Evolutionary conservation across 2,329 filamentous ascomycete genomes (phyloP).

Genomic region (Drechslerella dactyloides): DNA sequence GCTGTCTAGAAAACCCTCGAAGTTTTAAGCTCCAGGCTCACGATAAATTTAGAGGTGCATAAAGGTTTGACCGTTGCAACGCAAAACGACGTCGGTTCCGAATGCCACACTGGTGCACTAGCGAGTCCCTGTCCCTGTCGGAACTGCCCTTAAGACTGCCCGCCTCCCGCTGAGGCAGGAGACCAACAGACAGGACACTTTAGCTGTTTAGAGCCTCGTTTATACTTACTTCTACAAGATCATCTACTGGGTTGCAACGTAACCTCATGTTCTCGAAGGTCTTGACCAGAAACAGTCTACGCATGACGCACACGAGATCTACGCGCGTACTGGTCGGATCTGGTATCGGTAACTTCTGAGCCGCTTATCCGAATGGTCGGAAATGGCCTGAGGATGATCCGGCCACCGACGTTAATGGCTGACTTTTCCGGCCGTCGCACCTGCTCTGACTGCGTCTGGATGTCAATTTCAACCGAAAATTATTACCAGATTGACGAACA

Average conservation of each 20-base stretch:
- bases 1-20: not conserved
- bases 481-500: slow-evolving; percentile 14
- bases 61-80: slow-evolving; percentile 8
- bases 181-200: slow-evolving; percentile 21
- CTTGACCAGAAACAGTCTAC: too few relatives aligned
- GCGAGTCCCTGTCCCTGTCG: slow-evolving; percentile 2
- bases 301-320: too few relatives aligned
- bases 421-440: not conserved
- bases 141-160: slow-evolving; percentile 27
- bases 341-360: not conserved
- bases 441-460: slow-evolving; percentile 8
- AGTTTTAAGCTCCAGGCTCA: not conserved
- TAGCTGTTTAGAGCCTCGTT: slow-evolving; percentile 5
- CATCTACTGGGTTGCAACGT: slow-evolving; percentile 17
- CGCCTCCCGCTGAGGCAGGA: slow-evolving; percentile 38
- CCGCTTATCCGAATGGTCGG: too few relatives aligned
- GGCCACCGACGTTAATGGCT: slow-evolving; percentile 21
- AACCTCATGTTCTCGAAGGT: slow-evolving; percentile 19
- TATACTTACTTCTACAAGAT: slow-evolving; percentile 28
- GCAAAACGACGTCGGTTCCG: not conserved
- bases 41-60: slow-evolving; percentile 2
- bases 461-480: slow-evolving; percentile 9
- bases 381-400: slow-evolving; percentile 10
- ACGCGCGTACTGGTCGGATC: too few relatives aligned
- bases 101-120: slow-evolving; percentile 15